These are phyloP conservation scores for Yamadazyma songkhlaensis DNA, from an alignment of 1,139 yeast species.

Conservation along the genomic window DNA sequence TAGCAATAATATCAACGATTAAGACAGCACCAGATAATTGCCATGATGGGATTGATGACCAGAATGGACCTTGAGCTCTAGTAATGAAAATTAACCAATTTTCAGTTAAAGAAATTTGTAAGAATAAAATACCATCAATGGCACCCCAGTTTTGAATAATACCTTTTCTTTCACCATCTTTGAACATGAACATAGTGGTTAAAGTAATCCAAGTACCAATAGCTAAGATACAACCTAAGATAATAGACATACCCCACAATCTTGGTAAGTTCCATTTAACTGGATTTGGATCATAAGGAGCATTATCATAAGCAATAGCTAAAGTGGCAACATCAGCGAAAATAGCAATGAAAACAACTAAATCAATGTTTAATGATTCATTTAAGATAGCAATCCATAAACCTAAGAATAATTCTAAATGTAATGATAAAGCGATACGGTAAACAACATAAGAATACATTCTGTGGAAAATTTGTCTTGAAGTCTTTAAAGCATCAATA, in stretches of 20 bases:
- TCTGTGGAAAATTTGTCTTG: conserved; percentile 98
- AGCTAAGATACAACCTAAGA: conserved; percentile 80
- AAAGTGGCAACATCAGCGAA: conserved; percentile 95
- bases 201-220: conserved; percentile 90
- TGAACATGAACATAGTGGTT: conserved; percentile 82
- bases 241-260: conserved; percentile 93
- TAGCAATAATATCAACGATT: conserved; percentile 83
- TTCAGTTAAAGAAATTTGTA: conserved; percentile 90
- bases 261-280: conserved; percentile 99
- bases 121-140: conserved; percentile 85
- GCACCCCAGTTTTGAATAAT: conserved; percentile 93
- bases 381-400: conserved; percentile 92
- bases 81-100: conserved; percentile 95
- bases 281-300: conserved; percentile 95
- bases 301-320: conserved; percentile 95
- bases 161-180: conserved; percentile 59
- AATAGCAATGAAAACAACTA: conserved; percentile 91
- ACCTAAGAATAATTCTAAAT: conserved; percentile 90
- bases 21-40: conserved; percentile 92
- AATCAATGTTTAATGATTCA: conserved; percentile 76
- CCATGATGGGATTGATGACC: conserved; percentile 92
- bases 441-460: conserved; percentile 95
- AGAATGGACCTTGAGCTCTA: conserved; percentile 95
- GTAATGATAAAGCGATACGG: conserved; percentile 92
- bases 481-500: conserved; percentile 90